phyloP scores from a whole-genome alignment of 192 early-diverging fungal genomes.

The Backusella westeae region DNA sequence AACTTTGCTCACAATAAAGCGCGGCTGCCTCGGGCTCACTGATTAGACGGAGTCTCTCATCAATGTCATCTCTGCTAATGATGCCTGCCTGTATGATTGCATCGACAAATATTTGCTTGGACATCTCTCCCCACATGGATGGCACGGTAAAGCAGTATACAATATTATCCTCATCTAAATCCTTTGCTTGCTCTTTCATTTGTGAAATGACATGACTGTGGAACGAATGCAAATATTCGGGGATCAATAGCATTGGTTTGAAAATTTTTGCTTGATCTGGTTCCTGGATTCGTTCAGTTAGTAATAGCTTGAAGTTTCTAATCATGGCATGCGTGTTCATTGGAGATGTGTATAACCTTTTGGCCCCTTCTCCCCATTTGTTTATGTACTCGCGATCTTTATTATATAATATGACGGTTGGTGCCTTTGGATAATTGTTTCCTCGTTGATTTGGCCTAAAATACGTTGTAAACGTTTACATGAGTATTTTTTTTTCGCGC shows the following conservation, averaged over 20 bases:
- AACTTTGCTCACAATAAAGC: slow-evolving; percentile 18
- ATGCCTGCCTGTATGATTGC: background rate
- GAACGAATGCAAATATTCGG: background rate
- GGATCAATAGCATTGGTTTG: background rate
- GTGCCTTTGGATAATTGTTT: slow-evolving; percentile 32
- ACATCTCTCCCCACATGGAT: background rate
- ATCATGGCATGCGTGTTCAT: background rate
- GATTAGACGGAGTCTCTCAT: background rate
- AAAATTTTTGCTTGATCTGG: background rate
- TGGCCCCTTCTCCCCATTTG: slow-evolving; percentile 34
- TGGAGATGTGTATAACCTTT: background rate
- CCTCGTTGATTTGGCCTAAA: slow-evolving; percentile 31
- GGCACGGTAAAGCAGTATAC: background rate
- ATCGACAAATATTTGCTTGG: background rate
- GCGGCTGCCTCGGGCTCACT: background rate
- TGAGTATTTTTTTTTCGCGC: background rate
- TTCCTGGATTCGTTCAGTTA: background rate
- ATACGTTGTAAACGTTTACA: background rate
- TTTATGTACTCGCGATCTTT: slow-evolving; percentile 31
- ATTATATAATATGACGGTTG: slow-evolving; percentile 36
- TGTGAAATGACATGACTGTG: background rate
- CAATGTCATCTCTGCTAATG: background rate
- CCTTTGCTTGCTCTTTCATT: background rate
- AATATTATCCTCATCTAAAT: background rate
- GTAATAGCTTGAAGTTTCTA: background rate